Percentiles rank a stretch among this genome's conserved stretches.
phyloP scores from a whole-genome alignment of 2,329 filamentous ascomycete species.

The Phoma sp. region DNA sequence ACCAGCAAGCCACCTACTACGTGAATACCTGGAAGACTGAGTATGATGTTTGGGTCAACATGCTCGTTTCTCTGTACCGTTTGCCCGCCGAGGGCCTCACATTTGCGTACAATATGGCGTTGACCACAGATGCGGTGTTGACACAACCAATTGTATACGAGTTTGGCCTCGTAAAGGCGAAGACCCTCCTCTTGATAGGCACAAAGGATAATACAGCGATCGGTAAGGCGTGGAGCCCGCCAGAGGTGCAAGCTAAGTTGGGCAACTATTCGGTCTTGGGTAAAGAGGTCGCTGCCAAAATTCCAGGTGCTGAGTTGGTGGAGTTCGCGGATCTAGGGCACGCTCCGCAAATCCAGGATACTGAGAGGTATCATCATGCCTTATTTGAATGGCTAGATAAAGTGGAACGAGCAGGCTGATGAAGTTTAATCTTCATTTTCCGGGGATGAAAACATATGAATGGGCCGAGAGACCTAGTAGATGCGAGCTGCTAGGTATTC shows the following conservation, averaged over 20 bases:
- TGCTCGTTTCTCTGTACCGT: constrained; percentile 60
- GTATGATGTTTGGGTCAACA: constrained; percentile 63
- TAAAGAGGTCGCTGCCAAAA: constrained; percentile 51
- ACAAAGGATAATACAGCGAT: constrained; percentile 62
- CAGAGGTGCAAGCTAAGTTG: constrained; percentile 40
- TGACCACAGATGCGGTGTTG: constrained; percentile 62
- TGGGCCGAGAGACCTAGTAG: too few relatives aligned
- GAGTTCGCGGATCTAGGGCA: constrained; percentile 59
- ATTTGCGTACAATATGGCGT: constrained; percentile 58
- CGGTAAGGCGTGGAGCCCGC: constrained; percentile 57
- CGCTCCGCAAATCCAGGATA: constrained; percentile 60
- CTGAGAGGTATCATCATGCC: constrained; percentile 54
- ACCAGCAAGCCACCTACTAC: constrained; percentile 39
- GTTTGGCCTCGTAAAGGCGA: constrained; percentile 53
- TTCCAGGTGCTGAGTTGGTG: constrained; percentile 53
- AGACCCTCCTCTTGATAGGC: constrained; percentile 59
- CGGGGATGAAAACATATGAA: too few relatives aligned
- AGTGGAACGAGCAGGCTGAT: background rate
- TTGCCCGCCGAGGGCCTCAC: constrained; percentile 48
- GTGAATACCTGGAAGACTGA: constrained; percentile 52
- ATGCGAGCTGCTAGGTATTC: too few relatives aligned
- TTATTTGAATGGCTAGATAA: constrained; percentile 54
- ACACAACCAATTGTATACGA: constrained; percentile 60
- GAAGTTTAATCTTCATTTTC: background rate
- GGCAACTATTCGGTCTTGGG: constrained; percentile 60